Base-by-base conservation (phyloP, 257 asterid genomes). In the Solanum medicagineum region DNA sequence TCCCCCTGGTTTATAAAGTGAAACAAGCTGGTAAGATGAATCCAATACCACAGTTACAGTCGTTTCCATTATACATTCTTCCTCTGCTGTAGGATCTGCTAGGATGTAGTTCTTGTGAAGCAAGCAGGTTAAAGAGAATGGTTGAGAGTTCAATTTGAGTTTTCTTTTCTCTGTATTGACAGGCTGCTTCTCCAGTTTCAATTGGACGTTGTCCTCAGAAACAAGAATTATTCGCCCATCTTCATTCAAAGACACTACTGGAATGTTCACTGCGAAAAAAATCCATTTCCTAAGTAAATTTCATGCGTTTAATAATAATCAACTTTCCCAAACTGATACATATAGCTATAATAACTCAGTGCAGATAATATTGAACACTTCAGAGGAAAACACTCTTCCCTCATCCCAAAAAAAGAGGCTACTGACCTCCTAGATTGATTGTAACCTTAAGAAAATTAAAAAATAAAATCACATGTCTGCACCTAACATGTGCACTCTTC, bases 71-170 rank as follows among this genome's bases (percentile, higher is more conserved):
- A 94, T 84, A 9, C 97, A 91, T 91, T 97, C 99, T 93, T 97
- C 99, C 91, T 97, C 98, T 8, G 94, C 92, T 62, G 99, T 92
- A 55, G 99, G 98, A 89, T 97, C 98, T 8, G 98, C 98, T 56
- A 97, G 90, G 89, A 97, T 92, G 94, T 94, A 94, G 86, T 94
- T 93, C 91, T 95, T 90, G 92, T 94, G 97, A 85, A 97, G 94
- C 85, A 92, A 19, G 91, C 98, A 95, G 42, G 99, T 94, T 85
- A 94, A 91, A 81, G 98, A 90, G 86, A 93, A 92, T 20, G 95
- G 97, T 47, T 87, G 17, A 40, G 81, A 89, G 6, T 86, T 91
- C 91, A 93, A 81, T 82, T 89, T 89, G 26, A 95, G 95, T 89
- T 94, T 95, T 88, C 92, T 91, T 92, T 92, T 95, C 91, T 92